A percentile compares a stretch with the other conserved stretches of the same genome.
Evolutionary conservation across 495 filamentous ascomycete genomes (phyloP).

Genomic region (Xylaria sp.): DNA sequence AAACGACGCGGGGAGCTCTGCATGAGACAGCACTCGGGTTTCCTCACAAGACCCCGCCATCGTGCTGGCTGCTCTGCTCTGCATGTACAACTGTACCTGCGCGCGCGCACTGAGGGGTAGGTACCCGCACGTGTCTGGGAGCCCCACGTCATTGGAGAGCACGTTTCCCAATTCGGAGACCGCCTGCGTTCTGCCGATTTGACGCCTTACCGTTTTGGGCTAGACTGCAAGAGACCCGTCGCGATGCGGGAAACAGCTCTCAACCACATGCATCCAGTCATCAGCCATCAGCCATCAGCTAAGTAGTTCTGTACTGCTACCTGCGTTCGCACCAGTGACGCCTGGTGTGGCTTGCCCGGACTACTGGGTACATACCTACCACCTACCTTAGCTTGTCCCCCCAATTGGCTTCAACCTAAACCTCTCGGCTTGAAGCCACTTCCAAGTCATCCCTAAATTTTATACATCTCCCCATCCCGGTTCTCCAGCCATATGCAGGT

Average conservation of each 20-base stretch:
- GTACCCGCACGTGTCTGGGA: conserved; percentile 7
- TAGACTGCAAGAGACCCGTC: not conserved
- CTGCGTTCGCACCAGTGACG: not conserved
- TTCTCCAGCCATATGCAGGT: not conserved
- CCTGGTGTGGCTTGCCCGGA: conserved; percentile 7
- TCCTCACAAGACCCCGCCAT: conserved; percentile 9
- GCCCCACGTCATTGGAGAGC: conserved; percentile 17
- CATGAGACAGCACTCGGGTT: no score
- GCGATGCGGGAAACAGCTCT: conserved; percentile 4
- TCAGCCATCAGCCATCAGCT: not conserved
- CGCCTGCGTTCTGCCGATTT: conserved; percentile 9
- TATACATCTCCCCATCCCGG: not conserved
- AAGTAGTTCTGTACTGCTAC: not conserved
- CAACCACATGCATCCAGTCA: not conserved
- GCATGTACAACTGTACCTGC: not conserved
- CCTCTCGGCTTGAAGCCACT: not conserved
- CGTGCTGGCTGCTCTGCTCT: not conserved
- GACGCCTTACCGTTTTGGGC: not conserved
- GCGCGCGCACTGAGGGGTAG: not conserved
- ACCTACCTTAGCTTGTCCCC: not conserved
- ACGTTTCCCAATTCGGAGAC: not conserved
- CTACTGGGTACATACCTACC: no score
- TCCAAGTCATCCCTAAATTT: not conserved
- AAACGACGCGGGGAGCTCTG: conserved; percentile 17
- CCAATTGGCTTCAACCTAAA: not conserved